These are phyloP conservation scores for Marsdenia floribunda DNA, from an alignment of 257 asterid genomes.

Conservation along the genomic window DNA sequence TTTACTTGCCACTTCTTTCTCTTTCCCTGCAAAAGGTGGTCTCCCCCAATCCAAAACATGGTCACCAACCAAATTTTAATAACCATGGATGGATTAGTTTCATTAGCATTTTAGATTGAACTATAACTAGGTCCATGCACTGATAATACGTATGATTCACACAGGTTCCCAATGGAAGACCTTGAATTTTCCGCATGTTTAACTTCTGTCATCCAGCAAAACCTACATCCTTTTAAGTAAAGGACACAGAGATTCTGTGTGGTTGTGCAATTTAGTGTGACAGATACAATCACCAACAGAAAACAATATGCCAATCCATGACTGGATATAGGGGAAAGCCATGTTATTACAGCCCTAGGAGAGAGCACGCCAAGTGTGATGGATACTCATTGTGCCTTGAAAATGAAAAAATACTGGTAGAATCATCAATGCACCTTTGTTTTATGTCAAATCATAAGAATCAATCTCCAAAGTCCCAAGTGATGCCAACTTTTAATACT, in stretches of 20 bases:
- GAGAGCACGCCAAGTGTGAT: background rate
- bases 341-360: background rate
- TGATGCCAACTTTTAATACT: no score
- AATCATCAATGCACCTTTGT: background rate
- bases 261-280: background rate
- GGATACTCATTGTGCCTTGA: background rate
- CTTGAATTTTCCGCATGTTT: background rate
- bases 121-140: no score
- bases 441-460: background rate
- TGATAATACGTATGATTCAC: background rate
- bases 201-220: background rate
- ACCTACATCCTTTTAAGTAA: background rate
- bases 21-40: background rate
- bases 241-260: background rate
- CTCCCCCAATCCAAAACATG: background rate
- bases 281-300: background rate
- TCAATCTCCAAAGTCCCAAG: background rate
- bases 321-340: background rate
- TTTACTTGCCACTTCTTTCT: background rate
- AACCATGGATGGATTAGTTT: background rate
- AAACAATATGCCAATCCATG: background rate
- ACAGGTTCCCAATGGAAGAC: background rate
- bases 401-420: background rate
- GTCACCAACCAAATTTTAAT: background rate
- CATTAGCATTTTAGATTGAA: background rate